Evolutionary conservation across 73 alveolate species (phyloP), one percentile per base, ranked within the genome.

Genomic region (Uronychia setigera): DNA sequence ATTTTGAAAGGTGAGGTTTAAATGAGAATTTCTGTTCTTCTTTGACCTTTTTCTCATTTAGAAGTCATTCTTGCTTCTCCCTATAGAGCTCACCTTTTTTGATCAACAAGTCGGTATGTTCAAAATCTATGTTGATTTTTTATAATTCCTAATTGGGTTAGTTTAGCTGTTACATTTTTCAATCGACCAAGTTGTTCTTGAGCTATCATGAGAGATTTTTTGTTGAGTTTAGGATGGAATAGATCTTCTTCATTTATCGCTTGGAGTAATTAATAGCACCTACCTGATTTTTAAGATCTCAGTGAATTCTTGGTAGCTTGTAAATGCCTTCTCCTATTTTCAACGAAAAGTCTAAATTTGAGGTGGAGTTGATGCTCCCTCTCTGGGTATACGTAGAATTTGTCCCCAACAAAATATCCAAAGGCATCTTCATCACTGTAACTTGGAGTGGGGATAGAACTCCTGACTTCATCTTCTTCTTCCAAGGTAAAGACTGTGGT

Each of bases 81-180:
- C 26, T 67, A 28, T 67, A 67, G 5, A 67, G 79, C 32, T 67
- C 79, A 13, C 79, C 79, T 67, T 67, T 67, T 30, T 67, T 67
- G 29, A 67, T 67, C 14, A 67, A 30, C 32, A 67, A 26, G 32
- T 67, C 79, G 1, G 79, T 1, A 26, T 67, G 67, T 19, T 46
- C 67, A 46, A 46, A 46, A 46, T 11, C 67, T 19, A 46, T 19
- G 19, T 46, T 46, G 5, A 46, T 11, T 19, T 46, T 46, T 19
- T 46, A 11, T 19, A 46, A 19, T 19, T 46, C 67, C 67, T 46
- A 19, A 5, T 11, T n/a, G n/a, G n/a, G 19, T 5, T 46, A 5
- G 19, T 46, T 46, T 11, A 46, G 19, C 5, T 11, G 67, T 11
- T 46, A 46, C 67, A 19, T 5, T 11, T 46, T 46, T 46, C 67